Conservation (phyloP, 495 filamentous ascomycete species). For the Neurospora sp. region DNA sequence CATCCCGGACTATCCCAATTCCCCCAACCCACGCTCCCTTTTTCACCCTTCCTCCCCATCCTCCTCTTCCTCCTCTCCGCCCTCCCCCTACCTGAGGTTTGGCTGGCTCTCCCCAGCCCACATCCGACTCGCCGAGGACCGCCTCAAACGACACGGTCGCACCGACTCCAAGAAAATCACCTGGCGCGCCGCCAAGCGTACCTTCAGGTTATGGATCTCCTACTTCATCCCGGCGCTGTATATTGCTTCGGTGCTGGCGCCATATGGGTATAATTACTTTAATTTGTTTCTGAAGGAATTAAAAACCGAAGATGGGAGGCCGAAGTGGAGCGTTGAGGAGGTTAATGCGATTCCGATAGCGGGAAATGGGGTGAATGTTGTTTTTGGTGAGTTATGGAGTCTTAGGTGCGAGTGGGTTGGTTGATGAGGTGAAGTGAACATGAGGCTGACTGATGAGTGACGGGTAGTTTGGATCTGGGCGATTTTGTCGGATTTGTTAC, state of each 20-base stretch:
- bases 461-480: constrained; percentile 30
- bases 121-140: constrained; percentile 15
- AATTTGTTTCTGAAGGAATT: constrained; percentile 29
- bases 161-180: constrained; percentile 27
- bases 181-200: constrained; percentile 27
- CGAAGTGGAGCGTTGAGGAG: constrained; percentile 23
- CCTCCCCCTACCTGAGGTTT: background rate
- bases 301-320: constrained; percentile 20
- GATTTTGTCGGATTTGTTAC: constrained; percentile 25
- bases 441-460: background rate
- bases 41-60: background rate
- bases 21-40: constrained; percentile 20
- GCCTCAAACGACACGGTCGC: constrained; percentile 23
- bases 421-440: background rate
- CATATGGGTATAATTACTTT: constrained; percentile 33
- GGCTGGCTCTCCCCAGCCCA: constrained; percentile 26
- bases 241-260: constrained; percentile 25
- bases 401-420: no score
- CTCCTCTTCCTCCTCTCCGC: background rate
- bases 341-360: constrained; percentile 30
- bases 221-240: constrained; percentile 29
- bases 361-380: constrained; percentile 26
- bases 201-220: constrained; percentile 23
- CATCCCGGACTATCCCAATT: constrained; percentile 39
- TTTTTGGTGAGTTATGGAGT: constrained; percentile 14